Conservation (phyloP, 1,284 basidiomycete species). For the Ustilago hordei region DNA sequence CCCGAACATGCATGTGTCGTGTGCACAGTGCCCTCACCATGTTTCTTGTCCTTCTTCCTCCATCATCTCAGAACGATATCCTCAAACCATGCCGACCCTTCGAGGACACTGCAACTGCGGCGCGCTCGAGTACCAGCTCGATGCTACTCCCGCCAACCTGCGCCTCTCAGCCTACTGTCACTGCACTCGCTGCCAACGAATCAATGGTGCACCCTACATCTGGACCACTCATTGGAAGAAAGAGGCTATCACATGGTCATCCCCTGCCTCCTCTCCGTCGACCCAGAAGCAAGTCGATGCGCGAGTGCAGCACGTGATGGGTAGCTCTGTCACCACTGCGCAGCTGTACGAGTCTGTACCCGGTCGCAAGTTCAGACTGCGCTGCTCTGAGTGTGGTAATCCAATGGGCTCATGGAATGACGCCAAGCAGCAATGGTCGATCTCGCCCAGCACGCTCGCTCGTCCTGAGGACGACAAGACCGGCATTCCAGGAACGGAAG, state of each 20-base stretch:
- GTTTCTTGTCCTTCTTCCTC: constrained; percentile 3
- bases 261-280: constrained; percentile 5
- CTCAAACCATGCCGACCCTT: constrained; percentile 28
- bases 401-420: constrained; percentile 61
- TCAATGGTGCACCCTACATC: constrained; percentile 62
- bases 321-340: constrained; percentile 24
- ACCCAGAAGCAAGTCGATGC: constrained; percentile 10
- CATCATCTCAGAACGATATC: background rate
- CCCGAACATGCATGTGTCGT: constrained; percentile 12
- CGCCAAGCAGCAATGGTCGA: constrained; percentile 56
- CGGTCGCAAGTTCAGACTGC: constrained; percentile 60
- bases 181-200: constrained; percentile 61
- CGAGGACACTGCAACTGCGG: constrained; percentile 54
- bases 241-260: constrained; percentile 53
- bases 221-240: constrained; percentile 62
- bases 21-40: background rate
- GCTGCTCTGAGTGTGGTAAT: constrained; percentile 60
- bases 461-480: constrained; percentile 36
- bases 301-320: constrained; percentile 17
- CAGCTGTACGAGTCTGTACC: constrained; percentile 49
- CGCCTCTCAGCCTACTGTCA: constrained; percentile 57
- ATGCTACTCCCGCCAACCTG: constrained; percentile 39
- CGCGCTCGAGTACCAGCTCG: constrained; percentile 37
- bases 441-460: constrained; percentile 55
- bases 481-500: constrained; percentile 18